phyloP scores from a whole-genome alignment of 2,329 filamentous ascomycete genomes.

The Hyphodiscus sp. region DNA sequence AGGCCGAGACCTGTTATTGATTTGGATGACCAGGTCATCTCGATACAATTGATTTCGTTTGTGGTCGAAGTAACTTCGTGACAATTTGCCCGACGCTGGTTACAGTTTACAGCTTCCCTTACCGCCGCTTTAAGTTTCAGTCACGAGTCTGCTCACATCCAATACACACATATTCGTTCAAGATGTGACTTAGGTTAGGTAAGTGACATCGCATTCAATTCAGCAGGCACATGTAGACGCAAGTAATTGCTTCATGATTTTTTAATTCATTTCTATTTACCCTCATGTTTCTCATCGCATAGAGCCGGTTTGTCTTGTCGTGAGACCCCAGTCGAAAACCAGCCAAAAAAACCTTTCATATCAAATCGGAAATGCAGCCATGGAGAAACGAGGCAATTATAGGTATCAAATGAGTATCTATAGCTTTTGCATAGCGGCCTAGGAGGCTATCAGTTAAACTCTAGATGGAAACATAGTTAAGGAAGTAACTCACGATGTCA shows the following conservation, averaged over 20 bases:
- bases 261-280: conserved; percentile 24
- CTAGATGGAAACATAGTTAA: conserved; percentile 3
- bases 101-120: not conserved
- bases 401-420: conserved; percentile 43
- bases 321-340: conserved; percentile 16
- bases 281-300: conserved; percentile 28
- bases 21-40: conserved; percentile 67
- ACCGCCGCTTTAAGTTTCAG: not conserved
- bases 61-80: not conserved
- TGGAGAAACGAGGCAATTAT: conserved; percentile 9
- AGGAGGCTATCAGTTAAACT: conserved; percentile 13
- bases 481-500: conserved; percentile 56
- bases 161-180: too few species aligned
- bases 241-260: conserved; percentile 8
- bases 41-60: conserved; percentile 4
- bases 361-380: conserved; percentile 22
- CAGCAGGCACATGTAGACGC: not conserved
- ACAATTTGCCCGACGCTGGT: conserved; percentile 1
- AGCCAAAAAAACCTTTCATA: conserved; percentile 17
- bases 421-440: conserved; percentile 83
- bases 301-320: conserved; percentile 17
- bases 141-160: too few species aligned
- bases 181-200: not conserved
- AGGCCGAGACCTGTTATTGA: conserved; percentile 68
- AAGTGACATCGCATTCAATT: not conserved